Conservation (phyloP, 305 asterid species). For the Fraxinus floribunda region DNA sequence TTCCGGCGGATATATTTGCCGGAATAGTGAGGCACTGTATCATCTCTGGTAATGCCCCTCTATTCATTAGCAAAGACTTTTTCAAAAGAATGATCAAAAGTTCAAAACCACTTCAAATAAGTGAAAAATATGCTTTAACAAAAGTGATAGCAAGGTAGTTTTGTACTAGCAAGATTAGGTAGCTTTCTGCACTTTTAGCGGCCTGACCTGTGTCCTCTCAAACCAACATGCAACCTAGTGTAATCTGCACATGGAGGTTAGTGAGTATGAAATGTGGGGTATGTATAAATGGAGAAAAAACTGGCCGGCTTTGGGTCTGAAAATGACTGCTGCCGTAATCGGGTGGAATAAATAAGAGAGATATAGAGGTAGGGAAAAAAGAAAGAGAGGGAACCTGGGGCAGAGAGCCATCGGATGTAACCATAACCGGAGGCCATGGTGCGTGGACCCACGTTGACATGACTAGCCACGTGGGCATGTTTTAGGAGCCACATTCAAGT, state of each 20-base stretch:
- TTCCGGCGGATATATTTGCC: slow-evolving; percentile 19
- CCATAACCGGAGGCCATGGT: slow-evolving; percentile 49
- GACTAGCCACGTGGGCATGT: slow-evolving; percentile 77
- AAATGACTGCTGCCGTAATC: slow-evolving; percentile 32
- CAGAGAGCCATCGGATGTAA: slow-evolving; percentile 41
- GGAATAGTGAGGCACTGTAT: slow-evolving; percentile 29
- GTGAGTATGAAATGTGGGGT: slow-evolving; percentile 20
- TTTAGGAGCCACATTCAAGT: slow-evolving; percentile 30
- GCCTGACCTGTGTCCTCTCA: slow-evolving; percentile 23
- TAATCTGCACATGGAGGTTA: slow-evolving; percentile 12
- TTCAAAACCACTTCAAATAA: slow-evolving; percentile 3
- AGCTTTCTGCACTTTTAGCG: slow-evolving; percentile 24
- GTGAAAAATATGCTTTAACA: slow-evolving; percentile 7
- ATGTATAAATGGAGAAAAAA: slow-evolving; percentile 33
- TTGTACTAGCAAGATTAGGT: slow-evolving; percentile 29
- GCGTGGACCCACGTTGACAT: slow-evolving; percentile 52
- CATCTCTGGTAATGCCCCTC: slow-evolving; percentile 43
- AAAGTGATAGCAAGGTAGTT: slow-evolving; percentile 16
- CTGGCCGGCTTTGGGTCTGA: slow-evolving; percentile 40
- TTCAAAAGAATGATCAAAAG: neutral
- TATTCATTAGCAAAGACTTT: slow-evolving; percentile 31
- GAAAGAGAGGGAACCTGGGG: slow-evolving; percentile 27
- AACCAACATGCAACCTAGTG: slow-evolving; percentile 20
- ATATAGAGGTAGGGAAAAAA: neutral
- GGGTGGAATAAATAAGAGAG: slow-evolving; percentile 32